phyloP scores from a whole-genome alignment of 2,329 filamentous ascomycete species.

The Cucurbitaria berberidis region DNA sequence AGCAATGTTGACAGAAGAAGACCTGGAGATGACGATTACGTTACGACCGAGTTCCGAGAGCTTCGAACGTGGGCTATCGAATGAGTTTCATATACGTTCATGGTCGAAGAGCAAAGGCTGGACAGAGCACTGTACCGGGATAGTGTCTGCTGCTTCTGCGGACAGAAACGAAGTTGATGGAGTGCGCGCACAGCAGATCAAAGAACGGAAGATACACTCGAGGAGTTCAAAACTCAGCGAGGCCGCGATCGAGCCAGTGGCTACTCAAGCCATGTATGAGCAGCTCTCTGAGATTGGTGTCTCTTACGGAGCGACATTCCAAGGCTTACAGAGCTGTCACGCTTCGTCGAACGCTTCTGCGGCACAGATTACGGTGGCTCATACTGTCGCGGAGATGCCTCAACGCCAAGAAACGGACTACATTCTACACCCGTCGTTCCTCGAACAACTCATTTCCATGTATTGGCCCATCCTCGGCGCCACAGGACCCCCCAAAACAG shows the following conservation, averaged over 20 bases:
- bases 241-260: constrained; percentile 22
- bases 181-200: background rate
- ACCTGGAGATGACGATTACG: constrained; percentile 39
- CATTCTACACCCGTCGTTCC: constrained; percentile 33
- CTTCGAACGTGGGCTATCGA: background rate
- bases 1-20: constrained; percentile 37
- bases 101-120: constrained; percentile 60
- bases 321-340: constrained; percentile 56
- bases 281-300: constrained; percentile 56
- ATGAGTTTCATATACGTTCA: constrained; percentile 60
- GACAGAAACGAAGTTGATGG: constrained; percentile 54
- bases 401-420: constrained; percentile 32
- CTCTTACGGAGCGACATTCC: constrained; percentile 60
- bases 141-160: constrained; percentile 49
- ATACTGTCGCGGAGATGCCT: constrained; percentile 36
- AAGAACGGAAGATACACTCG: constrained; percentile 19
- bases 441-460: constrained; percentile 36
- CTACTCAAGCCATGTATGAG: constrained; percentile 52
- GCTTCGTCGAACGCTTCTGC: constrained; percentile 44
- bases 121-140: constrained; percentile 61
- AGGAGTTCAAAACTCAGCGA: constrained; percentile 5
- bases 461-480: constrained; percentile 37
- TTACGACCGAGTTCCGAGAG: constrained; percentile 19
- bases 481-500: constrained; percentile 12
- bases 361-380: constrained; percentile 20